These are phyloP conservation scores for Orbilia oligospora DNA, from an alignment of 2,329 filamentous ascomycete genomes.

Conservation along the genomic window DNA sequence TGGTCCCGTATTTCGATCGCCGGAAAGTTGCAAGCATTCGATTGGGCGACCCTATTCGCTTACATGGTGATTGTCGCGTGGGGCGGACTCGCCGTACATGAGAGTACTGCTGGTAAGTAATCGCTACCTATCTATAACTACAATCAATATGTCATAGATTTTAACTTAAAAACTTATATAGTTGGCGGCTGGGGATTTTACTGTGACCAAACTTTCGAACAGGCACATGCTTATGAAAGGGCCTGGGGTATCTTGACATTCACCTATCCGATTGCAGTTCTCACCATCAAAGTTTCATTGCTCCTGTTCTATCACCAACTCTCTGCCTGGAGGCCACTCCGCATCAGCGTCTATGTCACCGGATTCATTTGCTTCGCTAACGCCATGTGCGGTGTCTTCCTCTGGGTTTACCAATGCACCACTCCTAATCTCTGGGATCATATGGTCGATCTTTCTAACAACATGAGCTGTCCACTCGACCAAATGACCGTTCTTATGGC, in stretches of 20 bases:
- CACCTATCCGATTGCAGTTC: constrained; percentile 50
- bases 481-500: constrained; percentile 60
- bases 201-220: constrained; percentile 50
- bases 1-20: constrained; percentile 58
- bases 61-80: constrained; percentile 46
- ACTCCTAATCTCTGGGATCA: constrained; percentile 54
- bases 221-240: constrained; percentile 45
- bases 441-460: constrained; percentile 44
- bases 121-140: background rate
- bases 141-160: background rate
- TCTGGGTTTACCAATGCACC: constrained; percentile 56
- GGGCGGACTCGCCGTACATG: constrained; percentile 46
- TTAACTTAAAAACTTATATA: constrained; percentile 11
- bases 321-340: constrained; percentile 52
- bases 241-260: constrained; percentile 56
- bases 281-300: constrained; percentile 54
- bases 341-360: constrained; percentile 54
- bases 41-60: constrained; percentile 46
- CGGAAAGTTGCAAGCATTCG: constrained; percentile 53
- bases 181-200: constrained; percentile 55
- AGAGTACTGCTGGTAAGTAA: constrained; percentile 51
- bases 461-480: constrained; percentile 50
- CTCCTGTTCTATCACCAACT: constrained; percentile 58
- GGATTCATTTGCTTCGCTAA: constrained; percentile 57
- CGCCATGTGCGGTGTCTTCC: constrained; percentile 57